phyloP scores from a whole-genome alignment of 148 eudicot genomes.

The Rhododendron simsii region DNA sequence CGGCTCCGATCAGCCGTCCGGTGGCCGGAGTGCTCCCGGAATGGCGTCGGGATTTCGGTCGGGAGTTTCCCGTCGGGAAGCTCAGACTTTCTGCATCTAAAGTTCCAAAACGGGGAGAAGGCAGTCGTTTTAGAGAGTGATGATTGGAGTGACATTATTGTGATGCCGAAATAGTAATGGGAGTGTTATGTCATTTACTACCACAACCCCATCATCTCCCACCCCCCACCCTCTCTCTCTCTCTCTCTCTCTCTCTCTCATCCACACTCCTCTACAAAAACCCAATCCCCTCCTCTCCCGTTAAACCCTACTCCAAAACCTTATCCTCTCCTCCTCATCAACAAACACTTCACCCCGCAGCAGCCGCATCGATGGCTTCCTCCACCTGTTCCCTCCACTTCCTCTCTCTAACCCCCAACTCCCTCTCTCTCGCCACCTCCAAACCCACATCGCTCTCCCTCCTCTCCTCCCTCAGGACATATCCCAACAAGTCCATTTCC shows the following conservation, averaged over 20 bases:
- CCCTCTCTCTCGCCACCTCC: slow-evolving; percentile 21
- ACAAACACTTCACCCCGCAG: not conserved
- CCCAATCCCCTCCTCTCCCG: not conserved
- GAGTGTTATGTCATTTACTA: not conserved
- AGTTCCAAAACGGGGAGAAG: too few relatives aligned
- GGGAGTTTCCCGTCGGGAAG: too few relatives aligned
- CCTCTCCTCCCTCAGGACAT: slow-evolving; percentile 9
- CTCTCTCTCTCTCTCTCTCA: too few relatives aligned
- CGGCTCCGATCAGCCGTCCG: too few relatives aligned
- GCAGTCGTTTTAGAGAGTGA: too few relatives aligned
- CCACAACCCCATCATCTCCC: too few relatives aligned
- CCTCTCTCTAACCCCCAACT: slow-evolving; percentile 40
- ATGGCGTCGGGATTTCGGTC: too few relatives aligned
- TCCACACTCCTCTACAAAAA: not conserved
- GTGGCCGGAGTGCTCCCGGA: too few relatives aligned
- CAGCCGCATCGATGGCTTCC: slow-evolving; percentile 33
- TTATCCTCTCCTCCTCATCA: not conserved
- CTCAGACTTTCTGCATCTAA: too few relatives aligned
- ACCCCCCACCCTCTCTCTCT: too few relatives aligned
- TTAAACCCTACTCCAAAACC: not conserved
- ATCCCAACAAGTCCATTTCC: slow-evolving; percentile 9
- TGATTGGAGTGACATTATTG: too few relatives aligned
- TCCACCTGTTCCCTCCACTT: slow-evolving; percentile 35
- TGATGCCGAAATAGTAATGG: not conserved
- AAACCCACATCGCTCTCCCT: slow-evolving; percentile 13